Evolutionary conservation across 1,139 yeast species (phyloP), one percentile per base, ranked within the genome.

Genomic region (Blastobotrys petasosporus): DNA sequence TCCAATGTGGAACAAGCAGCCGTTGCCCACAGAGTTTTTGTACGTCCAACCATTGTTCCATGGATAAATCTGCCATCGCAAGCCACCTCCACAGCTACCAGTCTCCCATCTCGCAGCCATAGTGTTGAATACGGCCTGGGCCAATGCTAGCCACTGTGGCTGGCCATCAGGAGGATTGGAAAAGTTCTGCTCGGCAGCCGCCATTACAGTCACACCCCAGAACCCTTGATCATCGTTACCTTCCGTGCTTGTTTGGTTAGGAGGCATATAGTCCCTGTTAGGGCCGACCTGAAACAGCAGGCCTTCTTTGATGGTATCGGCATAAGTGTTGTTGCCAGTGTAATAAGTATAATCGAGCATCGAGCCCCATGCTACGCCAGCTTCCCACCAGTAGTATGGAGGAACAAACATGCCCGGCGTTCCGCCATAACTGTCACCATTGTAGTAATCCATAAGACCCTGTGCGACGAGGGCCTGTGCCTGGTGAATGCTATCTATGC

Each of bases 321-420:
- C 77, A 57, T 71, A 82, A 1, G 86, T 76, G 57, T 74, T 74
- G 64, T 85, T 80, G 31, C 76, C 68, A 63, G 87, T 80, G 60
- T 76, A 75, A 54, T 69, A 75, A 58, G 81, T 71, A 60, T 80
- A 82, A 61, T 83, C 90, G 44, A 86, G 67, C 67, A 86, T 59
- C 9, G 86, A 76, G 10, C 90, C 92, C 79, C 86, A 82, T 1
- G 85, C 87, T 49, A 87, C 94, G 53, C 95, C 95, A 38, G 94
- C 92, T 68, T 83, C 85, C 95, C 95, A 87, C 96, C 96, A 87
- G 70, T 83, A 85, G 68, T 84, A 85, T 1, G 94, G 94, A 52
- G 71, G 62, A 13, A 73, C 68, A 63, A 87, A 86, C 82, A 79
- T 76, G 32, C 95, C 95, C 25, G 85, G 75, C 9, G 82, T 72